Conservation (phyloP, 2,329 filamentous ascomycete species). For the Xylariaceae sp. region DNA sequence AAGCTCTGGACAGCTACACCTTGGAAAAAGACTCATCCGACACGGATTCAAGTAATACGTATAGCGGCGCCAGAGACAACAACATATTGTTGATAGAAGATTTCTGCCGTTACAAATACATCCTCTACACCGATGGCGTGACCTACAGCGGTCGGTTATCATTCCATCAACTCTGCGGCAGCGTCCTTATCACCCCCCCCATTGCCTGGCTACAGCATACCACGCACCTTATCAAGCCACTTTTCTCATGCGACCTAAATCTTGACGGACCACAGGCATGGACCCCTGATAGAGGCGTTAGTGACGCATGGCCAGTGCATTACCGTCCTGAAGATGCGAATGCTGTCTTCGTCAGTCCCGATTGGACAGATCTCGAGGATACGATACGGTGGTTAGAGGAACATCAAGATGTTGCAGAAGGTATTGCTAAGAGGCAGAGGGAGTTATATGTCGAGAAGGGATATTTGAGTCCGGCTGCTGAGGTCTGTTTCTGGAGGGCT, state of each 20-base stretch:
- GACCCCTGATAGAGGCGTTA: neutral
- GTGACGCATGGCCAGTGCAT: constrained; percentile 4
- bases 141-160: constrained; percentile 8
- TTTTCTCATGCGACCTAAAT: constrained; percentile 8
- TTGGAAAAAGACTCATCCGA: neutral
- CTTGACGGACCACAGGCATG: too few species aligned
- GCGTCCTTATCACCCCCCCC: constrained; percentile 5
- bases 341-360: constrained; percentile 9
- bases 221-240: constrained; percentile 5
- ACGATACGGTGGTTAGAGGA: constrained; percentile 8
- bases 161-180: constrained; percentile 9
- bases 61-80: neutral
- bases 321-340: constrained; percentile 6
- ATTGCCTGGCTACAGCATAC: constrained; percentile 9
- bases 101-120: constrained; percentile 13
- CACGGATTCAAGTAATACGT: neutral
- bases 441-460: constrained; percentile 9
- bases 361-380: constrained; percentile 11
- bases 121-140: constrained; percentile 8
- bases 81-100: constrained; percentile 6
- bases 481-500: constrained; percentile 14
- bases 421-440: constrained; percentile 8
- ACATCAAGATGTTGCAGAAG: constrained; percentile 5
- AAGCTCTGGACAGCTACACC: constrained; percentile 7
- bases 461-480: constrained; percentile 11